phyloP scores from a whole-genome alignment of 2,329 filamentous ascomycete genomes.

The Lithohypha guttulata region DNA sequence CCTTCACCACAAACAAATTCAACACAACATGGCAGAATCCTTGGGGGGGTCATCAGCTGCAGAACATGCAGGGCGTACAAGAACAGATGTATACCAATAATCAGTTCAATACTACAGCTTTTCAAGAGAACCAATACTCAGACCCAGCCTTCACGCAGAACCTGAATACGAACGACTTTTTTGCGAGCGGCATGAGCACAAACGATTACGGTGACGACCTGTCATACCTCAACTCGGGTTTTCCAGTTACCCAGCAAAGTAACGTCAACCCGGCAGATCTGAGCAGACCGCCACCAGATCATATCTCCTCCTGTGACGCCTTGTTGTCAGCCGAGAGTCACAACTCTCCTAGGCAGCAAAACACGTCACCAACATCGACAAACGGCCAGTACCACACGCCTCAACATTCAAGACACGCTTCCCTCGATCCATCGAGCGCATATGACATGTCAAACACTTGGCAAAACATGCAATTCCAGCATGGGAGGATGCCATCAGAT shows the following conservation, averaged over 20 bases:
- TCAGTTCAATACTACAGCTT: conserved; percentile 18
- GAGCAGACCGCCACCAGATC: conserved; percentile 36
- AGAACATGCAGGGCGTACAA: conserved; percentile 1
- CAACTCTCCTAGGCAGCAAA: conserved; percentile 39
- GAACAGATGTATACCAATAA: conserved; percentile 20
- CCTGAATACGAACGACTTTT: conserved; percentile 24
- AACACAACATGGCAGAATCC: conserved; percentile 11
- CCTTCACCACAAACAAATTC: conserved; percentile 26
- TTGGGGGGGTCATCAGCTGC: conserved; percentile 1
- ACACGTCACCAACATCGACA: conserved; percentile 44
- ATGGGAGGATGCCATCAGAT: conserved; percentile 78
- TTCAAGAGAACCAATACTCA: conserved; percentile 26
- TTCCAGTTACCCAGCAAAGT: conserved; percentile 5
- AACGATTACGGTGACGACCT: conserved; percentile 30
- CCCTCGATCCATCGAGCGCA: conserved; percentile 50
- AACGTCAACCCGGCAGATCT: conserved; percentile 38
- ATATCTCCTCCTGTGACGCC: conserved; percentile 42
- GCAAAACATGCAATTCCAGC: conserved; percentile 56
- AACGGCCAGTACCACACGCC: conserved; percentile 43
- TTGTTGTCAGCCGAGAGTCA: conserved; percentile 44
- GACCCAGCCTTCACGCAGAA: conserved; percentile 27
- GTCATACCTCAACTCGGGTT: conserved; percentile 22
- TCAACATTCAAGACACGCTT: conserved; percentile 48
- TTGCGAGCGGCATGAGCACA: conserved; percentile 21
- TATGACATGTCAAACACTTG: conserved; percentile 42